Conservation (phyloP, 2,329 filamentous ascomycete genomes). For the Helicocarpus griseus region DNA sequence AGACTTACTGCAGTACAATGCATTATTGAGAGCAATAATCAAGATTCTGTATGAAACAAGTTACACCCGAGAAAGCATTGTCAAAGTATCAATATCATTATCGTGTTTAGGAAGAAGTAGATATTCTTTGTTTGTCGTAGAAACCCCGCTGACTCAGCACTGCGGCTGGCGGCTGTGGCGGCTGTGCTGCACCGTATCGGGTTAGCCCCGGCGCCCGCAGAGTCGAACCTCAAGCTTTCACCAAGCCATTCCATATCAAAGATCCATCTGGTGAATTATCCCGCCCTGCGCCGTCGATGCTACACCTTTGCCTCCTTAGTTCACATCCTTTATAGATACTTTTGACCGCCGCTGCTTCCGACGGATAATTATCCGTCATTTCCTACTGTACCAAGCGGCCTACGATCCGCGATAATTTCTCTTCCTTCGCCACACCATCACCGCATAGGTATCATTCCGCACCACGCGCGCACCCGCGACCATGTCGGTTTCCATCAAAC, state of each 20-base stretch:
- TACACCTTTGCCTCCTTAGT: not conserved
- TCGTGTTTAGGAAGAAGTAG: too few species aligned
- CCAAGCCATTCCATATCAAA: not conserved
- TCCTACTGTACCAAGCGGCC: not conserved
- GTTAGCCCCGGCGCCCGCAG: too few species aligned
- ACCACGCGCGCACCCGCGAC: not conserved
- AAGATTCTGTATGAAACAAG: not conserved
- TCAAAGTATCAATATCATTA: not conserved
- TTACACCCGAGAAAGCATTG: not conserved
- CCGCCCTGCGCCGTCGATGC: not conserved
- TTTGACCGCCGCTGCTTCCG: not conserved
- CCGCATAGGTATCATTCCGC: not conserved
- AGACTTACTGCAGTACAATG: too few species aligned
- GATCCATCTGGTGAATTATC: not conserved
- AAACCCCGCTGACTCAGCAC: not conserved
- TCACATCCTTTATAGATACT: not conserved
- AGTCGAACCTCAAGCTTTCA: not conserved
- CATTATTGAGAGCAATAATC: not conserved
- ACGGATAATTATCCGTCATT: not conserved
- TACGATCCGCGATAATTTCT: not conserved
- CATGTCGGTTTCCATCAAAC: slow-evolving; percentile 70
- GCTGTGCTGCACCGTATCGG: not conserved
- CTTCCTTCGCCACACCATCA: not conserved
- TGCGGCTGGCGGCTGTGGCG: not conserved
- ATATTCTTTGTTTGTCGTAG: too few species aligned